Base-by-base conservation (phyloP, 1,139 yeast genomes). In the Sugiyamaella paludigena region DNA sequence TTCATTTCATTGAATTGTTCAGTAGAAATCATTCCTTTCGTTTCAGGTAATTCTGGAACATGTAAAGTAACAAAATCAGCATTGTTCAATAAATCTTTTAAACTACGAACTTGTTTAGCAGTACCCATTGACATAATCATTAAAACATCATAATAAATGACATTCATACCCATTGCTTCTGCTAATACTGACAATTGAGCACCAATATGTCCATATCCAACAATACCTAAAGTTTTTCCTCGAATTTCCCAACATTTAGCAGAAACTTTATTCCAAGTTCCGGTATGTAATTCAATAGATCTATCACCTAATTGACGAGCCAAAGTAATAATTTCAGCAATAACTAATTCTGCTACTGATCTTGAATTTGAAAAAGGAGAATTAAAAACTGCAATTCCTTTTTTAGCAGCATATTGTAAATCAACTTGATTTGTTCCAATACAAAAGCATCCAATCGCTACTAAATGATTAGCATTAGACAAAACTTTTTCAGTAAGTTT, bases 351-450 rank as follows among this genome's bases (percentile, higher is more conserved):
- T 52, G 99, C 99, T 43, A 92, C 99, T 4, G 97, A 89, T 74
- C 99, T 84, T 31, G 98, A 92, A 76, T 92, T 92, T 58, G 97
- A 89, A 75, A 94, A 92, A 50, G 99, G 99, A 33, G 98, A 92
- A 78, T 92, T 92, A 83, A 92, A 92, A 30, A 92, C 98, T 45
- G 98, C 91, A 69, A 91, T 80, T 74, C 99, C 99, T 45, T 80
- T 78, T 65, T 84, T 81, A 56, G 98, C 97, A 52, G 99, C 99
- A 62, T 70, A 86, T 58, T 86, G 87, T 59, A 92, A 78, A 68
- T 92, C 94, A 51, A 92, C 99, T 75, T 92, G 99, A 74, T 92
- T 92, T 51, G 98, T 94, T 65, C 99, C 99, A 63, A 92, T 92
- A 77, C 99, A 92, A 85, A 92, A 92, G 75, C 99, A 92, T 51